Conservation (phyloP, 352 stramenopile genomes). For the Phytophthora pinifolia region DNA sequence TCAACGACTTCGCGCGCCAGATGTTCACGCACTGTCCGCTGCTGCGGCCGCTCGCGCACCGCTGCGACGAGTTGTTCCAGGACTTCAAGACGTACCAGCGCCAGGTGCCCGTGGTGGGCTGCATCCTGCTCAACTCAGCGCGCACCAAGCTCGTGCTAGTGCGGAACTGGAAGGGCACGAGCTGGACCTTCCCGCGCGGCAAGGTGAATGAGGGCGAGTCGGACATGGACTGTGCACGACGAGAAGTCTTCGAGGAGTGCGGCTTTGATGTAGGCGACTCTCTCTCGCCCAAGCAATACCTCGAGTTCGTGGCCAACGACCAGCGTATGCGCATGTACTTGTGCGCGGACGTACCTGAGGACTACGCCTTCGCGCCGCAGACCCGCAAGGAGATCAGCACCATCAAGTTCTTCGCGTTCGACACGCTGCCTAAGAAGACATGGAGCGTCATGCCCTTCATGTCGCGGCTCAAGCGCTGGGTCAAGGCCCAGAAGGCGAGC, state of each 20-base stretch:
- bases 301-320: constrained; percentile 86
- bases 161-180: constrained; percentile 91
- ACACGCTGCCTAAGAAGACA: constrained; percentile 91
- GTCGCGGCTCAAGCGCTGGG: constrained; percentile 88
- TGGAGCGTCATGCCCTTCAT: constrained; percentile 95
- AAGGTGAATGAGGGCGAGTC: constrained; percentile 94
- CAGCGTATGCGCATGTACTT: constrained; percentile 94
- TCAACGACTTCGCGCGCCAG: constrained; percentile 93
- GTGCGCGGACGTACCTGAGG: constrained; percentile 85
- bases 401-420: constrained; percentile 91
- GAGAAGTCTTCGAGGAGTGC: constrained; percentile 93
- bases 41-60: constrained; percentile 74
- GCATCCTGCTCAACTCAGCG: constrained; percentile 89
- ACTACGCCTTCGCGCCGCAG: constrained; percentile 93
- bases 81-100: constrained; percentile 95
- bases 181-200: constrained; percentile 90
- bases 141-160: constrained; percentile 91
- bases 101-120: constrained; percentile 93
- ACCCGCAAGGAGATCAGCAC: constrained; percentile 95
- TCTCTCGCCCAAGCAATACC: constrained; percentile 79
- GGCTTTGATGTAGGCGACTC: constrained; percentile 85
- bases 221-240: constrained; percentile 84
- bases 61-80: constrained; percentile 92
- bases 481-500: constrained; percentile 67
- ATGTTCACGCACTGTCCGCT: constrained; percentile 93